Evolutionary conservation across 495 filamentous ascomycete species (phyloP).

Genomic region (Astrothelium macrocarpum): DNA sequence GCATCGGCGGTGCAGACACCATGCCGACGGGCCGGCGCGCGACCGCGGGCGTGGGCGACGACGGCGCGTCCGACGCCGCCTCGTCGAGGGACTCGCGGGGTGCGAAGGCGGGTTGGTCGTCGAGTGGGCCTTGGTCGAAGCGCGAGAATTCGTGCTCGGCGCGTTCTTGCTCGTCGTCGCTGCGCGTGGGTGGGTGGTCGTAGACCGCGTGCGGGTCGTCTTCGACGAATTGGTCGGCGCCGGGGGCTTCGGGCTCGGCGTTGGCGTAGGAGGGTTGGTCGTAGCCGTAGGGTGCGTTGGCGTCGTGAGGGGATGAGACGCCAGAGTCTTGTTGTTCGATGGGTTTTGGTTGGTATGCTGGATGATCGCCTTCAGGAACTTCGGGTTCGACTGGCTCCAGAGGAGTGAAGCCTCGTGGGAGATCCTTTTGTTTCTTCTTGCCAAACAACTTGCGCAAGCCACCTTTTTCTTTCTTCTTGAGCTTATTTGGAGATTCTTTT

Average conservation of each 20-base stretch:
- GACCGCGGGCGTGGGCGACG: constrained; percentile 12
- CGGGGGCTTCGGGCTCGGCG: not conserved
- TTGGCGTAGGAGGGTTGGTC: not conserved
- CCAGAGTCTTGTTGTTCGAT: not conserved
- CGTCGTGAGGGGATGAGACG: not conserved
- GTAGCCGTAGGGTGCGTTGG: not conserved
- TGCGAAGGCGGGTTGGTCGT: constrained; percentile 61
- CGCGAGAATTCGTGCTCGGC: constrained; percentile 65
- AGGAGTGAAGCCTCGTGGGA: not conserved
- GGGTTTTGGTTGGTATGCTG: not conserved
- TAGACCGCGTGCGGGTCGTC: constrained; percentile 29
- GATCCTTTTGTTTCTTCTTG: constrained; percentile 39
- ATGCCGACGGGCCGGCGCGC: constrained; percentile 10
- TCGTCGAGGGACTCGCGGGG: constrained; percentile 6
- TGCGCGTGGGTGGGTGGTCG: constrained; percentile 49
- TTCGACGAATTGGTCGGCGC: constrained; percentile 37
- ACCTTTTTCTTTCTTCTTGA: constrained; percentile 41
- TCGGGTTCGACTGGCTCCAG: not conserved
- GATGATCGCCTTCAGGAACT: not conserved
- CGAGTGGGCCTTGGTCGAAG: constrained; percentile 84
- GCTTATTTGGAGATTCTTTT: constrained; percentile 41
- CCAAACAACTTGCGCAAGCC: constrained; percentile 57
- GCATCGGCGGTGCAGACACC: too few relatives aligned
- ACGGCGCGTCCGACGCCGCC: constrained; percentile 3
- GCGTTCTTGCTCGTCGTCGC: constrained; percentile 52